phyloP scores from a whole-genome alignment of 768 basidiomycete genomes.

The Mycena pura region DNA sequence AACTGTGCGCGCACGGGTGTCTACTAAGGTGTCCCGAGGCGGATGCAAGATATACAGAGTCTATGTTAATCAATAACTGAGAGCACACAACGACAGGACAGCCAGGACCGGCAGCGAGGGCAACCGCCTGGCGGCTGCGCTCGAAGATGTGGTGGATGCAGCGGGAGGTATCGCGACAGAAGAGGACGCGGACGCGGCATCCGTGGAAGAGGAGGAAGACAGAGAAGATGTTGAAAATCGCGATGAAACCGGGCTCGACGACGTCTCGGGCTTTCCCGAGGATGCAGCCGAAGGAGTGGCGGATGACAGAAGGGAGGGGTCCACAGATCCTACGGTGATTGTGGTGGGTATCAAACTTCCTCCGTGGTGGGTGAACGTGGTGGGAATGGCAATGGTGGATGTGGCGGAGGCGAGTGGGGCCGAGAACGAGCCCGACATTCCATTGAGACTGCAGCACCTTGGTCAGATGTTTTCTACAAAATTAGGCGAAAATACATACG shows the following conservation, averaged over 20 bases:
- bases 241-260: slow-evolving; percentile 19
- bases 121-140: background rate
- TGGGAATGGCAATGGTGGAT: slow-evolving; percentile 47
- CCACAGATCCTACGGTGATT: slow-evolving; percentile 44
- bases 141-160: background rate
- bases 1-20: slow-evolving; percentile 11
- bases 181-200: background rate
- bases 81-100: slow-evolving; percentile 16
- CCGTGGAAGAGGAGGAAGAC: slow-evolving; percentile 3
- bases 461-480: too few species aligned
- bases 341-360: slow-evolving; percentile 49
- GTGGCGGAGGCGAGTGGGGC: slow-evolving; percentile 57
- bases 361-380: slow-evolving; percentile 46
- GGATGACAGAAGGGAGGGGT: slow-evolving; percentile 30
- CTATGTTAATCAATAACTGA: slow-evolving; percentile 10
- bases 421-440: slow-evolving; percentile 66
- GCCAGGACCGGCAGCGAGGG: slow-evolving; percentile 15
- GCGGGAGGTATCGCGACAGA: slow-evolving; percentile 1
- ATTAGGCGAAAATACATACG: slow-evolving; percentile 45
- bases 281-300: slow-evolving; percentile 16
- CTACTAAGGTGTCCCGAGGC: slow-evolving; percentile 7
- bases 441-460: slow-evolving; percentile 50
- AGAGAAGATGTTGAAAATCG: slow-evolving; percentile 20
- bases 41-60: slow-evolving; percentile 15
- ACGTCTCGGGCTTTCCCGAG: background rate